Evolutionary conservation across 306 rosid species (phyloP).

Genomic region (Sicyos edulis): DNA sequence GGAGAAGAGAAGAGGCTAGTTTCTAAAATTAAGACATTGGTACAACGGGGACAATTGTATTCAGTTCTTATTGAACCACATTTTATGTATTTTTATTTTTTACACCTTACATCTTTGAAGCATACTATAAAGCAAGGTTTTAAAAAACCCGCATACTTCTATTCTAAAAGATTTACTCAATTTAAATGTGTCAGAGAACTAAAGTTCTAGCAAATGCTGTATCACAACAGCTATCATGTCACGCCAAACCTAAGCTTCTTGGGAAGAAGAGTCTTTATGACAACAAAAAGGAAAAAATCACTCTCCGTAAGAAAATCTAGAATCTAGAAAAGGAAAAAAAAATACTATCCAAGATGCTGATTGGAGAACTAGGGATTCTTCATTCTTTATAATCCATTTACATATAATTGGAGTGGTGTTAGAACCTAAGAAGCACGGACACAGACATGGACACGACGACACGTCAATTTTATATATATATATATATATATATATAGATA

Average conservation of each 20-base stretch:
- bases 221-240: not conserved
- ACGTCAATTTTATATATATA: too few relatives aligned
- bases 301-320: not conserved
- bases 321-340: not conserved
- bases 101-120: not conserved
- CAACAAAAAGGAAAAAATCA: not conserved
- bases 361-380: not conserved
- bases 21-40: not conserved
- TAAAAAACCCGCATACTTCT: not conserved
- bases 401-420: not conserved
- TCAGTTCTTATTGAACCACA: not conserved
- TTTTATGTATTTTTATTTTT: not conserved
- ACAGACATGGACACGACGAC: too few relatives aligned
- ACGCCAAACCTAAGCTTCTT: not conserved
- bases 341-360: not conserved
- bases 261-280: not conserved
- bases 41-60: not conserved
- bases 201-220: too few relatives aligned
- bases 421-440: too few relatives aligned
- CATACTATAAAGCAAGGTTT: not conserved
- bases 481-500: too few relatives aligned
- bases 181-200: not conserved
- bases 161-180: not conserved
- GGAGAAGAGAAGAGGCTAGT: not conserved
- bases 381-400: not conserved